phyloP scores from a whole-genome alignment of 768 basidiomycete genomes.

The Paxillus rubicundulus region DNA sequence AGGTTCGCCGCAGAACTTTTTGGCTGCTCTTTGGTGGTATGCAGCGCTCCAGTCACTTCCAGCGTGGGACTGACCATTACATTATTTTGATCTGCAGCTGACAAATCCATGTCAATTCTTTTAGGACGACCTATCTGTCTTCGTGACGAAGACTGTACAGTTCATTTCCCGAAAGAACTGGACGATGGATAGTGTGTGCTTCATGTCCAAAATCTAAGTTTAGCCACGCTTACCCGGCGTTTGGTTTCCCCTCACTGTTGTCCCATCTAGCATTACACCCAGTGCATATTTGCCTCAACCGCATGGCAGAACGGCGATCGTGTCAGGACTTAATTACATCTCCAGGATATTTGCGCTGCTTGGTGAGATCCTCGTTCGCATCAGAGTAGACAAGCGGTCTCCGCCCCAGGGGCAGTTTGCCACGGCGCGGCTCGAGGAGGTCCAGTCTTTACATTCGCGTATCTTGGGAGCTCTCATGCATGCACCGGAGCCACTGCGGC shows the following conservation, averaged over 20 bases:
- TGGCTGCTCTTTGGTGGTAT: slow-evolving; percentile 88
- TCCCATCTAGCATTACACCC: slow-evolving; percentile 65
- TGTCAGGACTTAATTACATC: slow-evolving; percentile 85
- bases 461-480: slow-evolving; percentile 73
- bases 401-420: slow-evolving; percentile 85
- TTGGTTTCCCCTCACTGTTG: slow-evolving; percentile 11
- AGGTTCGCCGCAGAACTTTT: slow-evolving; percentile 82
- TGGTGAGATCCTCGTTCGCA: slow-evolving; percentile 83
- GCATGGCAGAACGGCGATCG: slow-evolving; percentile 78
- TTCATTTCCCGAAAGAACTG: slow-evolving; percentile 83
- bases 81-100: slow-evolving; percentile 47
- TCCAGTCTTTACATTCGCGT: slow-evolving; percentile 74
- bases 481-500: slow-evolving; percentile 69
- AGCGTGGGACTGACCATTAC: not conserved
- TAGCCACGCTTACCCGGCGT: slow-evolving; percentile 20
- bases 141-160: slow-evolving; percentile 87
- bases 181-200: slow-evolving; percentile 83
- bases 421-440: slow-evolving; percentile 80
- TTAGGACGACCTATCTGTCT: slow-evolving; percentile 82
- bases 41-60: slow-evolving; percentile 20
- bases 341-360: slow-evolving; percentile 83
- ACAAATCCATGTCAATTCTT: slow-evolving; percentile 87
- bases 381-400: slow-evolving; percentile 82
- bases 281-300: slow-evolving; percentile 83
- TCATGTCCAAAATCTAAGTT: slow-evolving; percentile 27